Evolutionary conservation across 2,329 filamentous ascomycete genomes (phyloP).

Genomic region (Venturia asperata): DNA sequence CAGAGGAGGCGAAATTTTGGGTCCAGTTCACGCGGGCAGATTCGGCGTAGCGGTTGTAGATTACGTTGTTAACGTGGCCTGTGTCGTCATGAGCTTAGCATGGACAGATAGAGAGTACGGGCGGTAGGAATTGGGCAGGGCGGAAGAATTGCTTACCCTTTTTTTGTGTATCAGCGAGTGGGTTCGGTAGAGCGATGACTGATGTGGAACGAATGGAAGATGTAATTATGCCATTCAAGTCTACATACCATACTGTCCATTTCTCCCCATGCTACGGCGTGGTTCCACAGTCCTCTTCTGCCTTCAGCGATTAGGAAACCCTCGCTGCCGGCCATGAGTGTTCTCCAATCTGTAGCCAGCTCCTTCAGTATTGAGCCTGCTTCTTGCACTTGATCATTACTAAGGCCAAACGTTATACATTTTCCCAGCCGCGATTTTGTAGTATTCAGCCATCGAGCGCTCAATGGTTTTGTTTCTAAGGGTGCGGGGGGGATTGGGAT

Average conservation of each 20-base stretch:
- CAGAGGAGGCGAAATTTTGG: slow-evolving; percentile 56
- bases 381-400: slow-evolving; percentile 48
- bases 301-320: slow-evolving; percentile 62
- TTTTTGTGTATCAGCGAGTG: neutral
- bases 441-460: slow-evolving; percentile 60
- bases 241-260: slow-evolving; percentile 43
- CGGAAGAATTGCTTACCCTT: neutral
- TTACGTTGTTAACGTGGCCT: slow-evolving; percentile 82
- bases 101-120: neutral
- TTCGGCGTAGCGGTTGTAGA: slow-evolving; percentile 78
- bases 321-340: slow-evolving; percentile 64
- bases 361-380: slow-evolving; percentile 54
- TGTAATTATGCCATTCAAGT: neutral
- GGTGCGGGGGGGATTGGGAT: neutral
- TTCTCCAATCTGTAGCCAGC: slow-evolving; percentile 61
- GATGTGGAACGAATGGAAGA: neutral
- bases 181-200: neutral
- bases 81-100: no score
- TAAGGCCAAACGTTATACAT: slow-evolving; percentile 68
- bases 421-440: slow-evolving; percentile 61
- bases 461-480: slow-evolving; percentile 3
- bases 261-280: slow-evolving; percentile 75
- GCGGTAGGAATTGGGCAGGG: neutral
- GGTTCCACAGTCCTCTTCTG: slow-evolving; percentile 55
- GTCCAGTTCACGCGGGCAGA: slow-evolving; percentile 73